A percentile compares a stretch with the other conserved stretches of the same genome.
These are phyloP conservation scores for Collybia nuda DNA, from an alignment of 768 basidiomycete species.

Conservation along the genomic window DNA sequence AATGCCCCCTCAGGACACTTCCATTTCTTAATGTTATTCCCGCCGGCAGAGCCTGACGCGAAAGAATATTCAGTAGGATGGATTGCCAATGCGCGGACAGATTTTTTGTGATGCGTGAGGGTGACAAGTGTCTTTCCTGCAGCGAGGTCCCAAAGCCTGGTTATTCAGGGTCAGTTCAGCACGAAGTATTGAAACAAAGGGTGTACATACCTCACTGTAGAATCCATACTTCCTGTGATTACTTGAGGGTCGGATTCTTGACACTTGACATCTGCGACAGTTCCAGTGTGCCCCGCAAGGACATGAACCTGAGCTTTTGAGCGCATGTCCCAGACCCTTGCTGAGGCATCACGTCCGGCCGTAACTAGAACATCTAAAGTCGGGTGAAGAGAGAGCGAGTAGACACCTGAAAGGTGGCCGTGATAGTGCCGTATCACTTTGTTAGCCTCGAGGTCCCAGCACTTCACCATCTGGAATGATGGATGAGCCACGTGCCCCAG, in stretches of 20 bases:
- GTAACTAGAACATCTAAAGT: slow-evolving; percentile 96
- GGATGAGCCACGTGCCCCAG: not conserved
- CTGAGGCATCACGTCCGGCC: slow-evolving; percentile 93
- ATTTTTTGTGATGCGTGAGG: slow-evolving; percentile 99
- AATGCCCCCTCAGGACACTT: slow-evolving; percentile 96
- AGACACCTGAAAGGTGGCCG: slow-evolving; percentile 98
- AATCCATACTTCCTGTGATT: slow-evolving; percentile 98
- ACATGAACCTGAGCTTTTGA: slow-evolving; percentile 96
- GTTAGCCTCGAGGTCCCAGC: slow-evolving; percentile 98
- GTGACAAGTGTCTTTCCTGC: slow-evolving; percentile 97
- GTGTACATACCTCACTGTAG: slow-evolving; percentile 75
- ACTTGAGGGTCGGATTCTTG: slow-evolving; percentile 98
- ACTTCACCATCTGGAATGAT: slow-evolving; percentile 89
- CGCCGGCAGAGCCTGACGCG: slow-evolving; percentile 94
- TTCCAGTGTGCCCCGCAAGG: slow-evolving; percentile 90
- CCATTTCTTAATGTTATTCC: slow-evolving; percentile 99
- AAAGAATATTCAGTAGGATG: slow-evolving; percentile 98
- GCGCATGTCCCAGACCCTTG: slow-evolving; percentile 99
- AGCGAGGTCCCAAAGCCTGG: slow-evolving; percentile 93
- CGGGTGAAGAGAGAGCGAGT: slow-evolving; percentile 88
- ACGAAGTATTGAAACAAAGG: not conserved
- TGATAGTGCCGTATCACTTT: slow-evolving; percentile 99
- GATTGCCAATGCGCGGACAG: slow-evolving; percentile 89
- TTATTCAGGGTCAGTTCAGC: not conserved
- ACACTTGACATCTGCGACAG: slow-evolving; percentile 93